A percentile compares a stretch with the other conserved stretches of the same genome.
These are phyloP conservation scores for Cymbopogon flexuosus DNA, from an alignment of 202 grass and related monocot genomes.

Conservation along the genomic window DNA sequence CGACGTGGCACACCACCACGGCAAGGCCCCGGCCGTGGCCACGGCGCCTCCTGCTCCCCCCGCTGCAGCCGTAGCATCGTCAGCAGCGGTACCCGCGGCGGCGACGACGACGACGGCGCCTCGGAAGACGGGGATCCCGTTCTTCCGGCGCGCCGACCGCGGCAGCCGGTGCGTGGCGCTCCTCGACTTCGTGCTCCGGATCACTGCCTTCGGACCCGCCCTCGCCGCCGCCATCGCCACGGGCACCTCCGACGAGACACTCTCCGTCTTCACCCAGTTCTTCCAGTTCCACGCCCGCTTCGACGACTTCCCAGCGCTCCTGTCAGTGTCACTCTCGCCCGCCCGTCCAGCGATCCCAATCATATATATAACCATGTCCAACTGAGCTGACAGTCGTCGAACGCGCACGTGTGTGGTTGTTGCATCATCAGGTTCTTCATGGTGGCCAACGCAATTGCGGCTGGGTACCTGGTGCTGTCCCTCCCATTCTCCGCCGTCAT, in stretches of 20 bases:
- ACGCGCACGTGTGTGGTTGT: neutral
- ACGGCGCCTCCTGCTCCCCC: constrained; percentile 9
- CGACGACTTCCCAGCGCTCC: constrained; percentile 77
- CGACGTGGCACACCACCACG: constrained; percentile 21
- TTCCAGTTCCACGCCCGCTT: constrained; percentile 88
- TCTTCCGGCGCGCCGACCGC: constrained; percentile 43
- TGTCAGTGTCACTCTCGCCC: constrained; percentile 26
- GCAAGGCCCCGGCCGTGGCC: constrained; percentile 40
- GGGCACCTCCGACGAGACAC: constrained; percentile 67
- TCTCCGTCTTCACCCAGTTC: constrained; percentile 77
- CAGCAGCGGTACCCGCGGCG: neutral
- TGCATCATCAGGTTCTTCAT: constrained; percentile 67
- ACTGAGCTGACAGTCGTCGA: neutral
- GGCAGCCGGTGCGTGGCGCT: constrained; percentile 52
- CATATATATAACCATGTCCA: neutral
- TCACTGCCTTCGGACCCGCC: constrained; percentile 56
- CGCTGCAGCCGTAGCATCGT: neutral
- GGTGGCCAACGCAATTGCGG: constrained; percentile 69
- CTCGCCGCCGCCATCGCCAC: constrained; percentile 75
- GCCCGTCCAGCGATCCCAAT: too few relatives aligned
- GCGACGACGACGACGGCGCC: neutral
- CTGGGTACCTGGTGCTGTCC: constrained; percentile 77
- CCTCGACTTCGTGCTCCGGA: constrained; percentile 68
- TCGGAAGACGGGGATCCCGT: constrained; percentile 31
- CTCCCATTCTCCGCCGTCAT: constrained; percentile 72